Evolutionary conservation across 2,329 filamentous ascomycete species (phyloP).

Genomic region (Xylaria sp.): DNA sequence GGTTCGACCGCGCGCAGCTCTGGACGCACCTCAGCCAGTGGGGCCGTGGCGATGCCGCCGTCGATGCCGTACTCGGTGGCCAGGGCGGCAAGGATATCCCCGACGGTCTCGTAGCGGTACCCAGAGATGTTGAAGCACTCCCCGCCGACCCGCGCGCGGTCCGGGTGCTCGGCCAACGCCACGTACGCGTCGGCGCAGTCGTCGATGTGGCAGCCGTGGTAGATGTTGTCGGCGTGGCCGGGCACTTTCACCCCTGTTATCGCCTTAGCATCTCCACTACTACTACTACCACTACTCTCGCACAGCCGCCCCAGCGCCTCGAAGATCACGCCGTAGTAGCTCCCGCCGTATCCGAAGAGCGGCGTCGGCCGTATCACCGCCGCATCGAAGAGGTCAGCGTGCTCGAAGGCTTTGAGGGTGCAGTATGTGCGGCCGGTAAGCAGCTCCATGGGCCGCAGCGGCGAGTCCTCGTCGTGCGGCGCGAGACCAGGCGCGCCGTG

Average conservation of each 20-base stretch:
- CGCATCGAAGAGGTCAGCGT: conserved; percentile 55
- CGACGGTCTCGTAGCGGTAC: conserved; percentile 57
- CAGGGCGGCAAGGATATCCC: conserved; percentile 54
- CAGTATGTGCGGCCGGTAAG: conserved; percentile 50
- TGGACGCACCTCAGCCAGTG: neutral
- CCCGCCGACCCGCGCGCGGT: conserved; percentile 50
- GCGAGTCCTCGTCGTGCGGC: conserved; percentile 58
- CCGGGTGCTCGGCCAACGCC: conserved; percentile 54
- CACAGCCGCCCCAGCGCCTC: conserved; percentile 45
- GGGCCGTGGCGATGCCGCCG: conserved; percentile 12
- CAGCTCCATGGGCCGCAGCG: conserved; percentile 49
- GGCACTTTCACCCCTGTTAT: conserved; percentile 44
- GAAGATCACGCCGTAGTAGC: conserved; percentile 57
- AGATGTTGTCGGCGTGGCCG: conserved; percentile 52
- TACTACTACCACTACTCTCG: neutral
- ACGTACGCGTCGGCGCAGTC: conserved; percentile 62
- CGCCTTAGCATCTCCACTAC: too few relatives aligned
- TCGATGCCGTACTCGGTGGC: conserved; percentile 53
- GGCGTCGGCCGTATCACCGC: conserved; percentile 59
- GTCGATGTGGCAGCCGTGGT: conserved; percentile 61
- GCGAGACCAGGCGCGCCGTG: conserved; percentile 52
- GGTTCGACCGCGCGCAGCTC: conserved; percentile 38
- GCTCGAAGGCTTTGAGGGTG: conserved; percentile 53
- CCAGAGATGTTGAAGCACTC: conserved; percentile 61
- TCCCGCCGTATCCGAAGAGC: conserved; percentile 59